Evolutionary conservation across 2,329 filamentous ascomycete genomes (phyloP).

Genomic region (Fusarium circinatum): DNA sequence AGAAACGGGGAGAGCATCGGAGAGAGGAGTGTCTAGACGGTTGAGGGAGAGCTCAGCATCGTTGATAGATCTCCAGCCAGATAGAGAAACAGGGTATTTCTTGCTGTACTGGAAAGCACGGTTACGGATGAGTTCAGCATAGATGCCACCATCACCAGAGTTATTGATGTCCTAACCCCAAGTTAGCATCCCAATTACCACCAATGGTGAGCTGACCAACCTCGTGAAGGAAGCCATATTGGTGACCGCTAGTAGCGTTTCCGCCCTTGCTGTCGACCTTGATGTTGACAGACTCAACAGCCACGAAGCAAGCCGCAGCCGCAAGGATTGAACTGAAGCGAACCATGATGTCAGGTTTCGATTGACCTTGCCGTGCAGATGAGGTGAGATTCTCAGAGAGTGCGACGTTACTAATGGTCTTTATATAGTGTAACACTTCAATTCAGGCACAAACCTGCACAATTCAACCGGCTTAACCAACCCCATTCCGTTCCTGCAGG

Average conservation of each 20-base stretch:
- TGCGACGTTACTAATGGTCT: background rate
- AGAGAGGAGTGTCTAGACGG: conserved; percentile 59
- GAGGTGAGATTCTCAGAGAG: background rate
- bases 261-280: conserved; percentile 51
- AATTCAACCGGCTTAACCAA: conserved; percentile 2
- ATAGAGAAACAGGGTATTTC: conserved; percentile 54
- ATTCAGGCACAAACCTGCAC: background rate
- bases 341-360: conserved; percentile 17
- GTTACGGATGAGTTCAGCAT: conserved; percentile 76
- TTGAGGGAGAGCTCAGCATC: conserved; percentile 59
- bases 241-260: conserved; percentile 56
- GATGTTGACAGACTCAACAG: conserved; percentile 49
- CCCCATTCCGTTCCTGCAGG: background rate
- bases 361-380: background rate
- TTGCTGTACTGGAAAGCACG: conserved; percentile 72
- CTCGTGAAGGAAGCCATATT: conserved; percentile 59
- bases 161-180: conserved; percentile 68
- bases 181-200: rapidly evolving
- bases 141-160: conserved; percentile 77
- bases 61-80: conserved; percentile 58
- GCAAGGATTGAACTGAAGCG: conserved; percentile 32
- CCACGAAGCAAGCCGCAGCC: conserved; percentile 24
- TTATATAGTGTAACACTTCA: background rate
- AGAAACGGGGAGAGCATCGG: conserved; percentile 61
- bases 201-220: conserved; percentile 33